phyloP scores from a whole-genome alignment of 2,329 filamentous ascomycete species.

The Sporothrix curviconia region DNA sequence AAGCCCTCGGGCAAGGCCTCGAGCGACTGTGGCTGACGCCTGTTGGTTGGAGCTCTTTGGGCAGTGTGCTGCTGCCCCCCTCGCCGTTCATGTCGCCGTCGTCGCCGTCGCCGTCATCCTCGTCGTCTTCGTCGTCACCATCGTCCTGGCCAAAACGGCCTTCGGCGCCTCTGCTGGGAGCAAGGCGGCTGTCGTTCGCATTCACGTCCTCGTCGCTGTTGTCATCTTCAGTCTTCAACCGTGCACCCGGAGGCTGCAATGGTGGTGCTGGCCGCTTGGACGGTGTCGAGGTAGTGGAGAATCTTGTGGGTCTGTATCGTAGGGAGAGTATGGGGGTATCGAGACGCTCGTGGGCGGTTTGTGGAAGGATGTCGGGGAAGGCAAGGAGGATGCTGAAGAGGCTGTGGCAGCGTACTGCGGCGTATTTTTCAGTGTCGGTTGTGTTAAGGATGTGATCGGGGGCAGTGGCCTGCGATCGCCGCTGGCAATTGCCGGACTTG shows the following conservation, averaged over 20 bases:
- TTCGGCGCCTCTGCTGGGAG: neutral
- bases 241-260: neutral
- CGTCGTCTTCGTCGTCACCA: neutral
- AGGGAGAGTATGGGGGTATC: neutral
- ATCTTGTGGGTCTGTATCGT: neutral
- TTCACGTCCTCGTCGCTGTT: neutral
- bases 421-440: neutral
- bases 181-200: neutral
- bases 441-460: neutral
- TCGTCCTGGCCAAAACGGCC: too few species aligned
- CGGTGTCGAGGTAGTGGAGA: too few species aligned
- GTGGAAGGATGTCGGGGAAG: neutral
- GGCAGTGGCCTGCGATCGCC: neutral
- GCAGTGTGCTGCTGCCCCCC: neutral
- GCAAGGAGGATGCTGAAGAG: neutral
- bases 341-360: neutral
- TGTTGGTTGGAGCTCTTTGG: slow-evolving; percentile 4
- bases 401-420: neutral
- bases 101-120: neutral
- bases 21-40: slow-evolving; percentile 18
- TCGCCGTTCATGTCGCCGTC: neutral
- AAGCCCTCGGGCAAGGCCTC: slow-evolving; percentile 31
- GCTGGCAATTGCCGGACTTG: neutral
- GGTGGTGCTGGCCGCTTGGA: too few species aligned
- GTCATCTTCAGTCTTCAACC: neutral